phyloP scores from a whole-genome alignment of 2,329 filamentous ascomycete species.

The Tolypocladium amazonense region DNA sequence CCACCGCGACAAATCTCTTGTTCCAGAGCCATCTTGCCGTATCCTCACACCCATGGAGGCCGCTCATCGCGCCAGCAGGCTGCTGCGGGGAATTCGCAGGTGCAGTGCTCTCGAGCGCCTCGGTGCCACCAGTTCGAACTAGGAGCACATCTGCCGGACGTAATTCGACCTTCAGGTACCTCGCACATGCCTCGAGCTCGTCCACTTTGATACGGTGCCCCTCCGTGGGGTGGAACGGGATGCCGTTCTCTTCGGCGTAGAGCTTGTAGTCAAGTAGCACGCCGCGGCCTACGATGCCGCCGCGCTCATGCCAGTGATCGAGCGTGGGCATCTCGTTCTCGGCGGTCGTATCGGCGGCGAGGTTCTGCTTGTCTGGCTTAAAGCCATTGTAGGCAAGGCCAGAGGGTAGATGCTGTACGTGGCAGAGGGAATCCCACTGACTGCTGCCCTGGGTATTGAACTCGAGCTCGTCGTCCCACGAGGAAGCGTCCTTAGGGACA shows the following conservation, averaged over 20 bases:
- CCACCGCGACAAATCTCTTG: conserved; percentile 55
- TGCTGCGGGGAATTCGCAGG: conserved; percentile 15
- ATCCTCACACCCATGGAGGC: conserved; percentile 35
- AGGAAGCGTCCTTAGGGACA: conserved; percentile 7
- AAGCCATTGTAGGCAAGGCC: conserved; percentile 39
- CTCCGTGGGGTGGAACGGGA: conserved; percentile 39
- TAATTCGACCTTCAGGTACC: conserved; percentile 51
- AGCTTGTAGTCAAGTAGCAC: conserved; percentile 44
- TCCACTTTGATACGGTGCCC: conserved; percentile 40
- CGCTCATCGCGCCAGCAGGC: conserved; percentile 12
- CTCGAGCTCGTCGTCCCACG: conserved; percentile 38
- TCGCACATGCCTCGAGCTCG: conserved; percentile 48
- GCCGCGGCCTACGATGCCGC: conserved; percentile 42
- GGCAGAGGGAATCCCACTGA: conserved; percentile 45
- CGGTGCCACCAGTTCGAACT: conserved; percentile 51
- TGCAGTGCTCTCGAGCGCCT: conserved; percentile 40
- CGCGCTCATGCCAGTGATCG: conserved; percentile 40
- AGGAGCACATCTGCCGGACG: conserved; percentile 57
- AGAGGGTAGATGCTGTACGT: conserved; percentile 32
- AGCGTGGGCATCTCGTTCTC: conserved; percentile 18
- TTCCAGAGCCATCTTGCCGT: conserved; percentile 59
- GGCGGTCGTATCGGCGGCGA: conserved; percentile 14
- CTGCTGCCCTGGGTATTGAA: conserved; percentile 46
- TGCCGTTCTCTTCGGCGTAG: conserved; percentile 38
- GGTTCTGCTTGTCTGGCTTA: conserved; percentile 21